Percentiles rank a stretch among this genome's conserved stretches.
These are phyloP conservation scores for Kazachstania africana DNA, from an alignment of 805 yeast genomes.

Conservation along the genomic window DNA sequence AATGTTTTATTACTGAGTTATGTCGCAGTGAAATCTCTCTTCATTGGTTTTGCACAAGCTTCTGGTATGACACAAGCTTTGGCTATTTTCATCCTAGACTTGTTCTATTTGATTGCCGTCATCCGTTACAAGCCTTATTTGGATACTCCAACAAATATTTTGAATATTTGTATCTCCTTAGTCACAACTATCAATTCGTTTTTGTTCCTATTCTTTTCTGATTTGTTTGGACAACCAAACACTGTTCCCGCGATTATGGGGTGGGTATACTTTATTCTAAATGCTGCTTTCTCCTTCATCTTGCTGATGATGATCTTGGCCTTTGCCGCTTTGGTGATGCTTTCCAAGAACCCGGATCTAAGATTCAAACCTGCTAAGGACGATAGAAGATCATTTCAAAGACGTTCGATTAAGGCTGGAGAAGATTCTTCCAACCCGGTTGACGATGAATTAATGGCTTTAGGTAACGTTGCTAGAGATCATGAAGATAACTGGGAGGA, in stretches of 20 bases:
- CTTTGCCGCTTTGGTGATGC: slow-evolving; percentile 45
- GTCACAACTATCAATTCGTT: slow-evolving; percentile 71
- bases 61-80: slow-evolving; percentile 75
- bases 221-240: slow-evolving; percentile 72
- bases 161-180: slow-evolving; percentile 59
- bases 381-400: slow-evolving; percentile 86
- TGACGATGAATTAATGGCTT: slow-evolving; percentile 49
- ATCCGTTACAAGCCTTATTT: slow-evolving; percentile 62
- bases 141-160: slow-evolving; percentile 68
- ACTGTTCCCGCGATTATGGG: slow-evolving; percentile 81
- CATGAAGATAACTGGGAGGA: slow-evolving; percentile 67
- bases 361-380: slow-evolving; percentile 86
- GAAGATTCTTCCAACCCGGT: slow-evolving; percentile 22
- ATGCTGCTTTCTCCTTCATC: slow-evolving; percentile 78
- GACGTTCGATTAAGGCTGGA: slow-evolving; percentile 16
- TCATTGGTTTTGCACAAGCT: slow-evolving; percentile 67
- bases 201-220: slow-evolving; percentile 75
- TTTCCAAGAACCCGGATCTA: slow-evolving; percentile 80
- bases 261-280: slow-evolving; percentile 75
- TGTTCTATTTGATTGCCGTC: slow-evolving; percentile 52
- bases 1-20: slow-evolving; percentile 52
- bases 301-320: slow-evolving; percentile 61
- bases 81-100: slow-evolving; percentile 64
- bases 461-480: slow-evolving; percentile 72
- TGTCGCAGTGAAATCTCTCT: slow-evolving; percentile 52